Evolutionary conservation across 1,139 yeast species (phyloP).

Genomic region (Hansenula sp.): DNA sequence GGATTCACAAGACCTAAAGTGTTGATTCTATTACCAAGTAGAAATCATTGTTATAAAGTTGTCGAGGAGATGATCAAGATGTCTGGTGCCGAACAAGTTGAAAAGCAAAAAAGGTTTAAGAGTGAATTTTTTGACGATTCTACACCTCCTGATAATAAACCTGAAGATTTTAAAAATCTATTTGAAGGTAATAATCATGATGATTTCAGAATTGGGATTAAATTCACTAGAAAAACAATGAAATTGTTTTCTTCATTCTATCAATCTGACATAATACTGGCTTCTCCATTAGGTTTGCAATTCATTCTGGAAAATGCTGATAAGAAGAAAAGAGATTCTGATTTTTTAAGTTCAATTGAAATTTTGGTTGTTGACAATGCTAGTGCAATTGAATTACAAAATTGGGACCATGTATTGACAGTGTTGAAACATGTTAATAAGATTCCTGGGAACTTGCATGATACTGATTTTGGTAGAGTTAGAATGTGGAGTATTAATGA

Average conservation of each 20-base stretch:
- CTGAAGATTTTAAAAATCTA: conserved; percentile 74
- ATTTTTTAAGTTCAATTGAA: conserved; percentile 87
- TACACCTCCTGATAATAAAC: conserved; percentile 54
- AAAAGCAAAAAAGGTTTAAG: conserved; percentile 72
- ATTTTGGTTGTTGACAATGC: conserved; percentile 76
- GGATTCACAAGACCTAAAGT: conserved; percentile 95
- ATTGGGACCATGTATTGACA: conserved; percentile 77
- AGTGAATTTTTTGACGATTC: conserved; percentile 60
- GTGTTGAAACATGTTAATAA: conserved; percentile 70
- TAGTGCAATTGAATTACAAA: conserved; percentile 87
- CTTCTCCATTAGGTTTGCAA: conserved; percentile 89
- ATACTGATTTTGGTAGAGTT: conserved; percentile 87
- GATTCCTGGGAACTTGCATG: conserved; percentile 71
- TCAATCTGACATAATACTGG: conserved; percentile 79
- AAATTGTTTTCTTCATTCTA: conserved; percentile 84
- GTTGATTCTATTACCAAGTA: conserved; percentile 76
- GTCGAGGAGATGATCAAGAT: conserved; percentile 60
- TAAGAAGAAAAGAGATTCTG: conserved; percentile 52
- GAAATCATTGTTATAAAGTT: conserved; percentile 71
- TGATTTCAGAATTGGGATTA: conserved; percentile 84
- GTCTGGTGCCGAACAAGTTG: conserved; percentile 72
- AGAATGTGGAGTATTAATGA: conserved; percentile 93
- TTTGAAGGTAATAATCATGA: conserved; percentile 93
- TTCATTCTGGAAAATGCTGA: conserved; percentile 61
- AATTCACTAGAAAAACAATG: conserved; percentile 82